Conservation (phyloP, 1,139 yeast species). For the Debaryomyces udenii region DNA sequence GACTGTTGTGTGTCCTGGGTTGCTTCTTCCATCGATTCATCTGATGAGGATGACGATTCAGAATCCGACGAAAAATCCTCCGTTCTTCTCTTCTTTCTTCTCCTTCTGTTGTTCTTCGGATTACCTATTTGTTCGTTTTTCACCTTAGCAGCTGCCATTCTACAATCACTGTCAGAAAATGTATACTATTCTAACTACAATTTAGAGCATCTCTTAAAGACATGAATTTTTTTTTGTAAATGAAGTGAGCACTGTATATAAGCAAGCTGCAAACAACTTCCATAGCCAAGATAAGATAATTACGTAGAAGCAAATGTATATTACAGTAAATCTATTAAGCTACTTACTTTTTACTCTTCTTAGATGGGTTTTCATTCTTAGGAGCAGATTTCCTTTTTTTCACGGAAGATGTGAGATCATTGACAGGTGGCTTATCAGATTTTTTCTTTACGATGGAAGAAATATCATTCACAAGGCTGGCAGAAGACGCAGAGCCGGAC, state of each 20-base stretch:
- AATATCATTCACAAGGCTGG: conserved; percentile 14
- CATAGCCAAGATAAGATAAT: neutral
- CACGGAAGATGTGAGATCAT: conserved; percentile 39
- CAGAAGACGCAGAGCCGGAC: conserved; percentile 11
- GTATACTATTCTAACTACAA: neutral
- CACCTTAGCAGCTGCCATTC: conserved; percentile 11
- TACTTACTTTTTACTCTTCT: conserved; percentile 16
- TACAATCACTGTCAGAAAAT: neutral
- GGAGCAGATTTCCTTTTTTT: conserved; percentile 34
- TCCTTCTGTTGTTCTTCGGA: conserved; percentile 31
- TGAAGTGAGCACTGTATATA: conserved; percentile 8
- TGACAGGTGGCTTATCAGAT: conserved; percentile 24
- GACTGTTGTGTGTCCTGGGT: conserved; percentile 12
- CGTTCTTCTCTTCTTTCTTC: conserved; percentile 81
- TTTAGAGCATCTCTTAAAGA: neutral
- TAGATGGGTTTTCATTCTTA: conserved; percentile 11
- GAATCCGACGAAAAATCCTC: conserved; percentile 56
- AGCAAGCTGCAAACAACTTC: conserved; percentile 3
- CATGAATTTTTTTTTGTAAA: conserved; percentile 4
- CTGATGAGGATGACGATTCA: conserved; percentile 46
- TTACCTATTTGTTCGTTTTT: conserved; percentile 11
- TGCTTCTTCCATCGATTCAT: conserved; percentile 17
- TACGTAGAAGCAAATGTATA: neutral
- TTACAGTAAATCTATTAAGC: conserved; percentile 4
- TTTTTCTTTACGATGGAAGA: conserved; percentile 19